phyloP scores from a whole-genome alignment of 2,329 filamentous ascomycete genomes.

The Pseudocercospora pini-densiflorae region DNA sequence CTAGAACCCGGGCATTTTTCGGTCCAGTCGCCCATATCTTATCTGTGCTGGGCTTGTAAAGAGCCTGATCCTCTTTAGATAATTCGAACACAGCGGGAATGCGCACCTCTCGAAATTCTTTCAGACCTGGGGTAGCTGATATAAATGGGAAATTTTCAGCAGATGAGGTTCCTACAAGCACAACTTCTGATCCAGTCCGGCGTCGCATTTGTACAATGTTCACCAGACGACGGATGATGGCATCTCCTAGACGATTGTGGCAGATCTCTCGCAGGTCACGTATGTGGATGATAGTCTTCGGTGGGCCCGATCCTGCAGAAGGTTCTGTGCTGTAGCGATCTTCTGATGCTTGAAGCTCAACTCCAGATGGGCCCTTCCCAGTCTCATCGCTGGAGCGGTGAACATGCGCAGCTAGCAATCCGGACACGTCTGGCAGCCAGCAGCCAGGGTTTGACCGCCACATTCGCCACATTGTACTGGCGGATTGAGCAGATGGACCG shows the following conservation, averaged over 20 bases:
- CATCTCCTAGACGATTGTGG: conserved; percentile 68
- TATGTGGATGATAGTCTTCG: conserved; percentile 69
- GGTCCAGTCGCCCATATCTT: conserved; percentile 15
- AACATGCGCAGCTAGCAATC: conserved; percentile 22
- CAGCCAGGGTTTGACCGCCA: conserved; percentile 29
- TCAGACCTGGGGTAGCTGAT: conserved; percentile 38
- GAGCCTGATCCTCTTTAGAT: conserved; percentile 21
- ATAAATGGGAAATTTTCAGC: conserved; percentile 34
- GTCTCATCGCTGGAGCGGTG: background rate
- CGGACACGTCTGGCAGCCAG: conserved; percentile 29
- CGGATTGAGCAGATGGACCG: conserved; percentile 8
- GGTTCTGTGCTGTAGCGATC: background rate
- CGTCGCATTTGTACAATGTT: conserved; percentile 73
- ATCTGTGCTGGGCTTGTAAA: conserved; percentile 19
- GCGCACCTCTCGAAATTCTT: conserved; percentile 58
- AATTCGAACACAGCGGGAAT: conserved; percentile 54
- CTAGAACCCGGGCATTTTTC: conserved; percentile 38
- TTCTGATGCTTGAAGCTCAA: background rate
- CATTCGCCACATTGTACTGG: conserved; percentile 25
- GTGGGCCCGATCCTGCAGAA: background rate
- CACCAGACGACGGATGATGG: conserved; percentile 72
- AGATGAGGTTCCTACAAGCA: conserved; percentile 79
- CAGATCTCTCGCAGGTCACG: conserved; percentile 78
- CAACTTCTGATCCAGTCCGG: conserved; percentile 70
- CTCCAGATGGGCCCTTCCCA: background rate